Conservation (phyloP, 306 rosid species). For the Quercus glauca region DNA sequence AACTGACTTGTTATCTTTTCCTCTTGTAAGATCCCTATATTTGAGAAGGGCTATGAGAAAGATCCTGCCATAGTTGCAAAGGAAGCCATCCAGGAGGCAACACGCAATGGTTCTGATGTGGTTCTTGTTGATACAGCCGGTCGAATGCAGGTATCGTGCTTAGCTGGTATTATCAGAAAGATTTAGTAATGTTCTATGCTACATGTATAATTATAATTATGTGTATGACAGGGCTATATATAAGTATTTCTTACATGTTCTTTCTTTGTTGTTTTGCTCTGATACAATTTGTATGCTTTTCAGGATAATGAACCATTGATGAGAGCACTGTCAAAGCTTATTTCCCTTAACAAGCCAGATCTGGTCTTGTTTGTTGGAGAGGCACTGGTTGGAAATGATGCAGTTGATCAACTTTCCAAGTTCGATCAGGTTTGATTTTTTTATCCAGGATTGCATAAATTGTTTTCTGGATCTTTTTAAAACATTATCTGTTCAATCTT, state of each 20-base stretch:
- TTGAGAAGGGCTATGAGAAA: slow-evolving; percentile 96
- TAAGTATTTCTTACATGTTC: neutral
- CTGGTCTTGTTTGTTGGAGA: slow-evolving; percentile 96
- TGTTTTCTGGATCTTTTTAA: neutral
- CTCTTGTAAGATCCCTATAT: slow-evolving; percentile 76
- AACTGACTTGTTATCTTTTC: slow-evolving; percentile 9
- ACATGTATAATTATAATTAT: neutral
- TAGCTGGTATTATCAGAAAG: neutral
- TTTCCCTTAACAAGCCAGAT: slow-evolving; percentile 88
- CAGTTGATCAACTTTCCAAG: slow-evolving; percentile 97
- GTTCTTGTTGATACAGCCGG: slow-evolving; percentile 99
- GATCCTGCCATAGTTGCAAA: slow-evolving; percentile 98
- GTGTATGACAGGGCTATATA: slow-evolving; percentile 7
- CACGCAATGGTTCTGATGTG: slow-evolving; percentile 88
- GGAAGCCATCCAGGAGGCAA: slow-evolving; percentile 97
- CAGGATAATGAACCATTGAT: slow-evolving; percentile 33
- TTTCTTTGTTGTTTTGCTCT: slow-evolving; percentile 1
- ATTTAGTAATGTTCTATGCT: neutral
- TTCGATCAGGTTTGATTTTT: slow-evolving; percentile 73
- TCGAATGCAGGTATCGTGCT: slow-evolving; percentile 79
- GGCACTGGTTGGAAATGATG: slow-evolving; percentile 98
- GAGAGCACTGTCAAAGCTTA: slow-evolving; percentile 96
- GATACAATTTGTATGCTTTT: slow-evolving; percentile 5
- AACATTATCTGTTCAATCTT: neutral
- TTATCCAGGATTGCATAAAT: neutral